These are phyloP conservation scores for Aureobasidium lini DNA, from an alignment of 2,329 filamentous ascomycete genomes.

Conservation along the genomic window DNA sequence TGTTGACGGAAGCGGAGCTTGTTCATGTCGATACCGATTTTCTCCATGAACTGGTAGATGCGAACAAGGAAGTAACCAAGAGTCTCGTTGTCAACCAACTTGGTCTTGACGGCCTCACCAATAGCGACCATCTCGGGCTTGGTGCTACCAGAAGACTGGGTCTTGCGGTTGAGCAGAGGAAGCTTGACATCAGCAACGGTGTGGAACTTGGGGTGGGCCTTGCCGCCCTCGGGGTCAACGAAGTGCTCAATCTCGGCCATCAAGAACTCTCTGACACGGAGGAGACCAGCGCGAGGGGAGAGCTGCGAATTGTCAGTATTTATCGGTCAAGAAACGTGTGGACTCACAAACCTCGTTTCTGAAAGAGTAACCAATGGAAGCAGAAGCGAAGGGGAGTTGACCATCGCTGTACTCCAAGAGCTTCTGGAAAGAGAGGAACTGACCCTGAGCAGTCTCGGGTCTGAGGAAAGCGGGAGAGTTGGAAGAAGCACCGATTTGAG, in stretches of 20 bases:
- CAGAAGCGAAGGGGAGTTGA: constrained; percentile 93
- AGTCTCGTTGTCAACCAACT: constrained; percentile 92
- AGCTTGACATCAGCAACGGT: constrained; percentile 81
- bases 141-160: constrained; percentile 82
- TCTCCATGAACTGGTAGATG: constrained; percentile 83
- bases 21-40: constrained; percentile 75
- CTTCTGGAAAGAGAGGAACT: constrained; percentile 96
- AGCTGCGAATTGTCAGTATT: constrained; percentile 40
- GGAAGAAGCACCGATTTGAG: constrained; percentile 84
- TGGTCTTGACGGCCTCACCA: constrained; percentile 74
- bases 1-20: constrained; percentile 97
- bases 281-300: constrained; percentile 80
- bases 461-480: constrained; percentile 79
- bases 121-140: constrained; percentile 65
- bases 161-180: constrained; percentile 72
- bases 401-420: constrained; percentile 94
- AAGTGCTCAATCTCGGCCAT: constrained; percentile 99
- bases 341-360: constrained; percentile 60
- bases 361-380: constrained; percentile 96
- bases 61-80: constrained; percentile 94
- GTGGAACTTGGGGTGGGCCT: constrained; percentile 84
- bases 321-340: neutral
- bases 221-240: constrained; percentile 87
- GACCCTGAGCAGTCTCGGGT: constrained; percentile 94
- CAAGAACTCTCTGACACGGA: constrained; percentile 92